Base-by-base conservation (phyloP, 2,329 filamentous ascomycete genomes). In the Curvularia sp. region DNA sequence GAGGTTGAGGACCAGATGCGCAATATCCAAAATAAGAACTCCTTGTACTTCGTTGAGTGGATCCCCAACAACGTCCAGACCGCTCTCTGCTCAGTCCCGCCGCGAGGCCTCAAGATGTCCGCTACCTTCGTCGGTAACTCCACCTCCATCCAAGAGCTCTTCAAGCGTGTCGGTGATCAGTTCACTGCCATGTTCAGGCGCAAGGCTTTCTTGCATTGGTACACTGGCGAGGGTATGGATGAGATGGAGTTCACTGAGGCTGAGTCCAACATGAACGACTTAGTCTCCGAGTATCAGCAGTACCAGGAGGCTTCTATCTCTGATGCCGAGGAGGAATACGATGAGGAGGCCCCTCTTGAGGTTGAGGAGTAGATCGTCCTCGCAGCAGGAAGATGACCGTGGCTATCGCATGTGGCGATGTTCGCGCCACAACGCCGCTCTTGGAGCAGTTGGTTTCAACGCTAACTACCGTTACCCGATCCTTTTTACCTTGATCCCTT, bases 201-300 rank as follows among this genome's bases (percentile, higher is more conserved):
- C 85, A 99, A 98, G 91, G 95, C 95, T 89, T 99, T 99, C 93
- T 92, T 99, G 88, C 95, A 98, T 87, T 99, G 95, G 95, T 99
- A 99, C 86, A 99, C 95, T 88, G 93, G 93, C 79, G 95, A 99
- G 88, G 95, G 95, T 85, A 99, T 99, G 95, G 95, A 99, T 84
- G 95, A 99, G 90, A 98, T 99, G 95, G 95, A 99, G 86, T 99
- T 99, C 87, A 99, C 95, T 79, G 95, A 99, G 88, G 95, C 95
- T 74, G 95, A 99, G 89, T 96, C 92, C 84, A 99, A 99, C 88
- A 98, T 99, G 95, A 98, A 99, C 86, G 95, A 99, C 82, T 86
- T 99, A 78, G 94, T 99, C 76, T 96, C 93, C 63, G 95, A 99
- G 83, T 99, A 99, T 86, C 95, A 98, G 88, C 95, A 99, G 84